Conservation (phyloP, 225 moss, liverwort and hornwort species). For the Lunularia cruciata region DNA sequence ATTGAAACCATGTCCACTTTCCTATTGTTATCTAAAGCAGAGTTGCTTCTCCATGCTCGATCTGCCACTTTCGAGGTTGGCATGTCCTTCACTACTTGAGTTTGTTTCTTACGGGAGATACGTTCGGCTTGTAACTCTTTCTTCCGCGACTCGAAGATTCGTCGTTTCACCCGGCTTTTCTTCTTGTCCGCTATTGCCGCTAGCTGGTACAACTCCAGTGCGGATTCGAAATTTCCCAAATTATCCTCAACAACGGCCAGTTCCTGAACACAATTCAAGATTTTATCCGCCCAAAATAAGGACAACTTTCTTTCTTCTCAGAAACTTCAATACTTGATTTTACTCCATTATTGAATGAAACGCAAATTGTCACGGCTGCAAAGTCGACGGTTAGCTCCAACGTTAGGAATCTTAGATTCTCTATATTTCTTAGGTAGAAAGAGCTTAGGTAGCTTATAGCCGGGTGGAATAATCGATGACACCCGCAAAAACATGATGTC, state of each 20-base stretch:
- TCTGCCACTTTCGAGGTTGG: neutral
- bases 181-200: conserved; percentile 69
- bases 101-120: conserved; percentile 46
- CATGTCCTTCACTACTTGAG: too few relatives aligned
- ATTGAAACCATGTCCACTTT: neutral
- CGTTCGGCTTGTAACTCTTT: conserved; percentile 21
- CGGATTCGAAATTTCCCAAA: conserved; percentile 54
- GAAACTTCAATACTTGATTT: too few relatives aligned
- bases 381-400: too few relatives aligned
- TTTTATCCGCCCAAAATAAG: too few relatives aligned
- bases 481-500: neutral
- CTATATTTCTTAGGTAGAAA: too few relatives aligned
- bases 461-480: too few relatives aligned
- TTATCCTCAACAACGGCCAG: conserved; percentile 69
- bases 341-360: too few relatives aligned
- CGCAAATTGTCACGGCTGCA: too few relatives aligned
- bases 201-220: conserved; percentile 58
- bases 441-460: too few relatives aligned
- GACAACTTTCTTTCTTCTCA: too few relatives aligned
- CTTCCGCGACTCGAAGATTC: conserved; percentile 76
- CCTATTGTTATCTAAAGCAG: neutral
- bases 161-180: conserved; percentile 65
- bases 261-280: conserved; percentile 68
- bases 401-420: too few relatives aligned
- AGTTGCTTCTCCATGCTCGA: conserved; percentile 19